Evolutionary conservation across 257 asterid species (phyloP), one percentile per base, ranked within the genome.

Genomic region (Nicotiana tabacum): DNA sequence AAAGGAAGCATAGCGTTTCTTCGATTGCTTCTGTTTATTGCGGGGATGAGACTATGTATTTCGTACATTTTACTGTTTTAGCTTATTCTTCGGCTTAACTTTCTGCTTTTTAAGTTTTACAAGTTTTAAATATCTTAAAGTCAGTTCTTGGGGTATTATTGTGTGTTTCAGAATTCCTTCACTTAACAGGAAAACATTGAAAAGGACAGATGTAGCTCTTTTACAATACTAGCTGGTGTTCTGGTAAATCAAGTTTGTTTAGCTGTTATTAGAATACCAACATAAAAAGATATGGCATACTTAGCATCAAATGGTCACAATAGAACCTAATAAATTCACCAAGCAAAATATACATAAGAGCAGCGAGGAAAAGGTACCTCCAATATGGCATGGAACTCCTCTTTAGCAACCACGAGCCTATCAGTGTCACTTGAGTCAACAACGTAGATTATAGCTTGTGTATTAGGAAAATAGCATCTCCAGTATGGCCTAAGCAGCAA

Each of bases 371-470:
- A 81, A 81, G 55, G 78, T 53, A 93, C 98, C 98, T 94, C 97
- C 85, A 96, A 87, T 89, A 93, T 96, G 69, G 96, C 97, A 85
- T 94, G 98, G 87, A 96, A 94, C 87, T 96, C 98, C 88, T 96
- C 99, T 82, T 90, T 96, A 83, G 98, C 98, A 89, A 92, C 87
- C 87, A 91, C 92, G 85, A 96, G 88, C 90, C 99, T 88, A 84
- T 96, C 99, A 9, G 98, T 94, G 86, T 96, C 99, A 89, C 99
- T 96, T 83, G 98, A 96, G 90, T 96, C 98, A 72, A 96, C 98
- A 86, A 96, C 99, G 86, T 94, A 96, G 82, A 96, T 92, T 70
- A 96, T 93, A 88, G 98, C 99, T 89, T 94, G 99, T 82, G 98
- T 96, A 85, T 96, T 96, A 58, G 99, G 97, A 78, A 93, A 96